Evolutionary conservation across 768 basidiomycete genomes (phyloP).

Genomic region (Mycena albidolilacea): DNA sequence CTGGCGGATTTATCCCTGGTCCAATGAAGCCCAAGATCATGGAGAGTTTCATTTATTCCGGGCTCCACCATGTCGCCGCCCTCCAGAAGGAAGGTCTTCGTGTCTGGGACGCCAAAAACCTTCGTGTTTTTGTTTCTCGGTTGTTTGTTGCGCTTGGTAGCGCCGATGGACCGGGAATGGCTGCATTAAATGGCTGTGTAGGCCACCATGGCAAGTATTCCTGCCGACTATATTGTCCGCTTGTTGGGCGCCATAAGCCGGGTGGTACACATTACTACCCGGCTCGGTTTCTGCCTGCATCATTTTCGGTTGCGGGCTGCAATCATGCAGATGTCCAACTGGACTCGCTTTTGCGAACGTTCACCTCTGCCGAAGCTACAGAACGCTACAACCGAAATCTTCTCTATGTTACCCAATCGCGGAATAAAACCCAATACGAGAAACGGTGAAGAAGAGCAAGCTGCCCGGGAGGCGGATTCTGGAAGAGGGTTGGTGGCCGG

Average conservation of each 20-base stretch:
- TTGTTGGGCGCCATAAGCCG: slow-evolving; percentile 48
- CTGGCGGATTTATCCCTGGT: slow-evolving; percentile 43
- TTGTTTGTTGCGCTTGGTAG: slow-evolving; percentile 35
- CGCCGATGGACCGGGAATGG: slow-evolving; percentile 46
- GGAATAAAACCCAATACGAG: slow-evolving; percentile 45
- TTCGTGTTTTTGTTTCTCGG: slow-evolving; percentile 19
- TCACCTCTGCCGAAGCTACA: slow-evolving; percentile 7
- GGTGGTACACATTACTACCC: slow-evolving; percentile 52
- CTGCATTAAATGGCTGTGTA: slow-evolving; percentile 50
- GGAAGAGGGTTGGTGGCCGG: too few species aligned
- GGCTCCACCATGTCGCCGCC: slow-evolving; percentile 43
- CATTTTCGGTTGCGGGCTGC: slow-evolving; percentile 44
- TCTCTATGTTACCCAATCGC: slow-evolving; percentile 33
- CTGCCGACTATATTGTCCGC: slow-evolving; percentile 23
- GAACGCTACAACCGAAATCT: slow-evolving; percentile 42
- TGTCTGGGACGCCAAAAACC: slow-evolving; percentile 50
- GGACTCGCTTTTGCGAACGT: slow-evolving; percentile 22
- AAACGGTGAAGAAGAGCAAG: slow-evolving; percentile 26
- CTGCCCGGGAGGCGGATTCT: too few species aligned
- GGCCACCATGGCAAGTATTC: slow-evolving; percentile 24
- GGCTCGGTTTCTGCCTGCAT: slow-evolving; percentile 43
- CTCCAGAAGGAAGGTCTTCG: slow-evolving; percentile 41
- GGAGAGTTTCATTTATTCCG: slow-evolving; percentile 43
- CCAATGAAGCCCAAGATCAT: slow-evolving; percentile 45
- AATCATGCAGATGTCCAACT: slow-evolving; percentile 49